Evolutionary conservation across 2,329 filamentous ascomycete species (phyloP), one percentile per base, ranked within the genome.

Genomic region (Botryotinia calthae): DNA sequence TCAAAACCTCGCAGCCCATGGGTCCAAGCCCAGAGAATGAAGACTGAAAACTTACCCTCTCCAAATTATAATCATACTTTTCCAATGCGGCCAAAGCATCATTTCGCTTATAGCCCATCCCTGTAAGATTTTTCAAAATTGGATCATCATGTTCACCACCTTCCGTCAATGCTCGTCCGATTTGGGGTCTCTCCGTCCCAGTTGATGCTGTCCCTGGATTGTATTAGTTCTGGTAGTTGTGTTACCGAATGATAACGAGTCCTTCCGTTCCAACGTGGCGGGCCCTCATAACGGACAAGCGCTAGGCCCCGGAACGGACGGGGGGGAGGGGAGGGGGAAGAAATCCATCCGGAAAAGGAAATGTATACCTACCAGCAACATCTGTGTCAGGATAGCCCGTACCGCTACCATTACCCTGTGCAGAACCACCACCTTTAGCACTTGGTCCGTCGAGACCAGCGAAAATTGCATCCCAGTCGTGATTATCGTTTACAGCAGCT

Each of bases 401-500:
- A 76, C 75, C 67, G 77, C 79, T 75, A 74, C 61, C 59, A 66
- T 76, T 74, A 12, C 75, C 70, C 62, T 75, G 51, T 37, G 56
- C 51, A 51, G 67, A 59, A 44, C 63, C 61, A 28, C 62, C 72
- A 42, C 72, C 65, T 25, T 78, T 70, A 70, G 81, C 77, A 12
- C 42, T 46, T 66, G 87, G 83, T 2, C 87, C 87, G 77, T 95
- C 92, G 12, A 97, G 85, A 40, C 91, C 91, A 2, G 93, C 92
- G 83, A 98, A 98, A 72, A 98, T 93, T 56, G 94, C 92, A 79
- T 98, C 95, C 96, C 96, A 98, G 81, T 98, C 95, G 77, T 97
- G 92, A 48, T 84, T 83, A 22, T 88, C 87, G 62, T 81, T 80
- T 65, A 82, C 80, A 73, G 83, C 80, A 71, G 84, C 80, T 71